phyloP scores from a whole-genome alignment of 108 stramenopile genomes.

The Hondaea fermentalgiana region DNA sequence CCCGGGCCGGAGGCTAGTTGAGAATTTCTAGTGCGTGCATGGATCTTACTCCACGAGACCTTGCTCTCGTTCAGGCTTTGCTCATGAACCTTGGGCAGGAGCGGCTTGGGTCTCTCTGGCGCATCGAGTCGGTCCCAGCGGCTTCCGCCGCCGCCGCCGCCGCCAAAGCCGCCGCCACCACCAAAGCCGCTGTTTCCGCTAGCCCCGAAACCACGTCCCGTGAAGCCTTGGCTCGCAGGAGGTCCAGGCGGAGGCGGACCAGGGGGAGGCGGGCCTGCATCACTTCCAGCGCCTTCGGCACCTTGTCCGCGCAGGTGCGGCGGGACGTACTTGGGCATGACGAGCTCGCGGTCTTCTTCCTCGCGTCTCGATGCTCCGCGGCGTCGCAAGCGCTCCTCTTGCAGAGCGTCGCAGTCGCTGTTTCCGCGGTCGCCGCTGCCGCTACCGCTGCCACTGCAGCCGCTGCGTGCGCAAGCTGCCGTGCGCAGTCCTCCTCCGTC shows the following conservation, averaged over 20 bases:
- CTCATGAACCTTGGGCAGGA: neutral
- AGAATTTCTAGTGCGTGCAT: neutral
- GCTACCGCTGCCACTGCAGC: too few species aligned
- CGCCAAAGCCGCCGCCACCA: neutral
- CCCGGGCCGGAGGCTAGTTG: too few species aligned
- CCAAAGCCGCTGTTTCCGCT: neutral
- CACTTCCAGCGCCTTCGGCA: neutral
- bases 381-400: too few species aligned
- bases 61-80: neutral
- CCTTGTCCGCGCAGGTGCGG: neutral
- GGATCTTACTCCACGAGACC: neutral
- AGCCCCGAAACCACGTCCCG: neutral
- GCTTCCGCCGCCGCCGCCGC: neutral
- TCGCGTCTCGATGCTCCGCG: neutral
- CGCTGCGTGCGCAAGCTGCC: too few species aligned
- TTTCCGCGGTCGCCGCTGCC: too few species aligned
- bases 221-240: neutral
- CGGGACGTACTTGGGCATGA: neutral
- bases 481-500: too few species aligned
- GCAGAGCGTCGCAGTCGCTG: too few species aligned
- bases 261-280: too few species aligned
- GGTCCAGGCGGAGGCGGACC: too few species aligned
- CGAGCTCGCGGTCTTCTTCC: neutral
- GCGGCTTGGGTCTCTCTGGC: neutral
- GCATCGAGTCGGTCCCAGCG: neutral